A percentile compares a stretch with the other conserved stretches of the same genome.
These are phyloP conservation scores for Pseudoturritis turrita DNA, from an alignment of 345 rosid genomes.

Conservation along the genomic window DNA sequence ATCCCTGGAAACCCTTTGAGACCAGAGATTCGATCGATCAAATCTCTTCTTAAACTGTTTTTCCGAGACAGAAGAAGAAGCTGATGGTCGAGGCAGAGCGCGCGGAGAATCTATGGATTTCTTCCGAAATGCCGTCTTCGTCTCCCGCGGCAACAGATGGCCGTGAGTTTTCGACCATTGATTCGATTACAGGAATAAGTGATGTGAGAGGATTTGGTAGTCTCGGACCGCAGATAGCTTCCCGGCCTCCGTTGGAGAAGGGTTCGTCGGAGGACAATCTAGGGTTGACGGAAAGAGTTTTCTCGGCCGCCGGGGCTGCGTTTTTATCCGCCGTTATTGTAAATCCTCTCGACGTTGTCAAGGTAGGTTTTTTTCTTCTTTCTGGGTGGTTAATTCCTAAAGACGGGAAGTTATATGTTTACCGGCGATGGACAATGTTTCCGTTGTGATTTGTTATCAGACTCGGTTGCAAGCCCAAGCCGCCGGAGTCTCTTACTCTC, in stretches of 20 bases:
- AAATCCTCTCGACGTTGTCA: constrained; percentile 93
- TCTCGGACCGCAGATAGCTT: constrained; percentile 3
- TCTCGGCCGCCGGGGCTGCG: constrained; percentile 96
- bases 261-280: constrained; percentile 37
- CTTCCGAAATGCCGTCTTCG: constrained; percentile 23
- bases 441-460: constrained; percentile 33
- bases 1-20: neutral
- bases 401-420: neutral
- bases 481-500: constrained; percentile 85
- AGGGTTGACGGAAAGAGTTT: constrained; percentile 66
- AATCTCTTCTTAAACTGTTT: neutral
- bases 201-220: constrained; percentile 21
- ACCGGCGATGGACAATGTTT: neutral
- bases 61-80: neutral
- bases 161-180: constrained; percentile 2
- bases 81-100: constrained; percentile 28
- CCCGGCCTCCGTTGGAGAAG: constrained; percentile 15
- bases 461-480: constrained; percentile 98
- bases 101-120: constrained; percentile 25
- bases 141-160: constrained; percentile 12
- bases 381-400: neutral
- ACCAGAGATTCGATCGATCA: constrained; percentile 3
- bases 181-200: neutral
- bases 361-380: constrained; percentile 36
- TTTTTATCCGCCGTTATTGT: constrained; percentile 73